These are phyloP conservation scores for Populus hybrid DNA, from an alignment of 441 rosid genomes.

Conservation along the genomic window DNA sequence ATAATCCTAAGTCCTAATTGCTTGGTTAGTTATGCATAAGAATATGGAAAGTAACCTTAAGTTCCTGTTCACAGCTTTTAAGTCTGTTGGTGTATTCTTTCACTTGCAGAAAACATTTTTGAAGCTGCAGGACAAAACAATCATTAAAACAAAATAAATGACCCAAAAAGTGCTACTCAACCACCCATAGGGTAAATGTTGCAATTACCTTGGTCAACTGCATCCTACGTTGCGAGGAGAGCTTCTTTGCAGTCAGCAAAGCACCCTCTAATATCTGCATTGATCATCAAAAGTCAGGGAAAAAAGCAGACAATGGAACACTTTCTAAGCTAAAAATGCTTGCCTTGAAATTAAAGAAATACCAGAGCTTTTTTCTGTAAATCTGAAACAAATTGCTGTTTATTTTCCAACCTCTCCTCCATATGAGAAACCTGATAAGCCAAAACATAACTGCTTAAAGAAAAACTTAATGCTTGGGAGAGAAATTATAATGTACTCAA, in stretches of 20 bases:
- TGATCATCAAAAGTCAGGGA: slow-evolving; percentile 28
- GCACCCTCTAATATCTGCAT: slow-evolving; percentile 75
- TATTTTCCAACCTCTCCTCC: slow-evolving; percentile 49
- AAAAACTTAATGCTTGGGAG: neutral
- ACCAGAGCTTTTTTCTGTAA: slow-evolving; percentile 70
- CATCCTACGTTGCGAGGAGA: slow-evolving; percentile 48
- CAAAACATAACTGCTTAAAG: slow-evolving; percentile 3
- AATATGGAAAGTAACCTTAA: slow-evolving; percentile 51
- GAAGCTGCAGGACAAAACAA: slow-evolving; percentile 47
- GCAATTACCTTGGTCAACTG: slow-evolving; percentile 59
- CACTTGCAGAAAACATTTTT: slow-evolving; percentile 56
- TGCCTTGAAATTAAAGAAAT: neutral
- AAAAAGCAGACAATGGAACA: slow-evolving; percentile 14
- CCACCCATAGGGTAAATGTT: neutral
- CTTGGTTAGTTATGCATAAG: neutral
- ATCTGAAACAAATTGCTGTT: slow-evolving; percentile 42
- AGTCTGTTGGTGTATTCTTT: slow-evolving; percentile 58
- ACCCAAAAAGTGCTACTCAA: slow-evolving; percentile 6
- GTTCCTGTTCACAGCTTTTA: slow-evolving; percentile 66
- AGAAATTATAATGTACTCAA: neutral
- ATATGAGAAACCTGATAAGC: slow-evolving; percentile 47
- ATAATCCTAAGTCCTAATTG: neutral
- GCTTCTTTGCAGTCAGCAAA: slow-evolving; percentile 57
- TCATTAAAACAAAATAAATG: slow-evolving; percentile 12
- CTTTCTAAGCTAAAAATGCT: neutral